phyloP scores from a whole-genome alignment of 2,329 filamentous ascomycete species.

The Arthrobotrys sphaeroides region DNA sequence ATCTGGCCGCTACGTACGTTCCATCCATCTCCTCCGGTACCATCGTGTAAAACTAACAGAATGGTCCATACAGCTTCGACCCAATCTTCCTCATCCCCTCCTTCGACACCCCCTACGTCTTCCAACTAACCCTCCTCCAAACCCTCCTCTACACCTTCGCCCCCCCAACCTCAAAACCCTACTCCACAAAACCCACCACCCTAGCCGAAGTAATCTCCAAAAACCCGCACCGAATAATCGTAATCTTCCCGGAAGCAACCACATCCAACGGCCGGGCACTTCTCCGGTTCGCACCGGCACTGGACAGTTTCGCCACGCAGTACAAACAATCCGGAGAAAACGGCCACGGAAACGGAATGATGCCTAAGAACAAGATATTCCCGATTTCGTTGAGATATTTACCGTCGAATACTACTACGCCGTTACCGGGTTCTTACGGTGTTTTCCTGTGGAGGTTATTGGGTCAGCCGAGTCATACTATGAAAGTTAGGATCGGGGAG shows the following conservation, averaged over 20 bases:
- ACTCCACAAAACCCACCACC: conserved; percentile 67
- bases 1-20: conserved; percentile 78
- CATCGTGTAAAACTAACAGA: not conserved
- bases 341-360: conserved; percentile 15
- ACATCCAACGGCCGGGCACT: conserved; percentile 94
- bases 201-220: conserved; percentile 71
- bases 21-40: not conserved
- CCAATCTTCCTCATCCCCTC: conserved; percentile 91
- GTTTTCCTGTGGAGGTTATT: conserved; percentile 87
- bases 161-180: conserved; percentile 66
- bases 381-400: conserved; percentile 90
- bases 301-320: conserved; percentile 73
- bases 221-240: conserved; percentile 79
- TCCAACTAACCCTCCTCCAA: conserved; percentile 77
- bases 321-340: conserved; percentile 34
- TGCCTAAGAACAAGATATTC: conserved; percentile 74
- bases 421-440: conserved; percentile 77
- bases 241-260: conserved; percentile 90
- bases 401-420: conserved; percentile 87
- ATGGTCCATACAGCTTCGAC: conserved; percentile 74
- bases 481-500: conserved; percentile 89
- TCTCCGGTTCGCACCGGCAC: conserved; percentile 79
- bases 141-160: conserved; percentile 79
- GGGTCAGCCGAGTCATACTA: conserved; percentile 83
- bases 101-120: conserved; percentile 76